phyloP scores from a whole-genome alignment of 352 stramenopile genomes.

The Phytophthora colocasiae region DNA sequence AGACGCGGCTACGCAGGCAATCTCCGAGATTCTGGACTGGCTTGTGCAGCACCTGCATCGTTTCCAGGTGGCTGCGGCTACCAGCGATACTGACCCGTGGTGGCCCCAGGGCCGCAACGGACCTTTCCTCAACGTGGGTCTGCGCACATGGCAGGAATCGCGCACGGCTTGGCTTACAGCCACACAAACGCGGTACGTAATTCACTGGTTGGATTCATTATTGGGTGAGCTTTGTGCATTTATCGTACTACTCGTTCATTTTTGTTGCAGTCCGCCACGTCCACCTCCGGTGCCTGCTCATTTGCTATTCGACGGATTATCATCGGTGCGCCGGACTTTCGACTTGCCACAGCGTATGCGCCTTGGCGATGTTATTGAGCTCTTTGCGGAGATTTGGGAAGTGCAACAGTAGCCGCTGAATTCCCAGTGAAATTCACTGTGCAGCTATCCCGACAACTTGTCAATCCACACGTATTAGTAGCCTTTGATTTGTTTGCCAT shows the following conservation, averaged over 20 bases:
- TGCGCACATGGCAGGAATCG: constrained; percentile 81
- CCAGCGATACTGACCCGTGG: constrained; percentile 83
- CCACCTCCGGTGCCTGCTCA: constrained; percentile 74
- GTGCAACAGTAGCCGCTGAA: constrained; percentile 73
- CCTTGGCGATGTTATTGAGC: constrained; percentile 83
- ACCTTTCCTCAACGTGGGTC: constrained; percentile 85
- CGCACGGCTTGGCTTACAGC: constrained; percentile 73
- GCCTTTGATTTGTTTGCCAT: constrained; percentile 12
- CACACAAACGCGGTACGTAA: constrained; percentile 68
- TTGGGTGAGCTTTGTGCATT: not conserved
- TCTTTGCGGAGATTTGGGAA: constrained; percentile 92
- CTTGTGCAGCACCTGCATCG: constrained; percentile 84
- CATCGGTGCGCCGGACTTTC: constrained; percentile 87
- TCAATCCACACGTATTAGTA: constrained; percentile 51
- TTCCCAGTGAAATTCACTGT: constrained; percentile 19
- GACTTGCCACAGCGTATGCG: constrained; percentile 88
- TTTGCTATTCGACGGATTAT: constrained; percentile 85
- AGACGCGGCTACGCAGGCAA: constrained; percentile 87
- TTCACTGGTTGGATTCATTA: too few species aligned
- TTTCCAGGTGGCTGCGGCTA: constrained; percentile 76
- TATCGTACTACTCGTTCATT: constrained; percentile 13
- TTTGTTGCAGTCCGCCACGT: constrained; percentile 62
- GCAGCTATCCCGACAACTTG: constrained; percentile 32
- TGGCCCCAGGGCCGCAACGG: constrained; percentile 90
- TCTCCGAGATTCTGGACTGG: constrained; percentile 88